phyloP scores from a whole-genome alignment of 2,329 filamentous ascomycete genomes.

The Aspergillus quadricinctus region DNA sequence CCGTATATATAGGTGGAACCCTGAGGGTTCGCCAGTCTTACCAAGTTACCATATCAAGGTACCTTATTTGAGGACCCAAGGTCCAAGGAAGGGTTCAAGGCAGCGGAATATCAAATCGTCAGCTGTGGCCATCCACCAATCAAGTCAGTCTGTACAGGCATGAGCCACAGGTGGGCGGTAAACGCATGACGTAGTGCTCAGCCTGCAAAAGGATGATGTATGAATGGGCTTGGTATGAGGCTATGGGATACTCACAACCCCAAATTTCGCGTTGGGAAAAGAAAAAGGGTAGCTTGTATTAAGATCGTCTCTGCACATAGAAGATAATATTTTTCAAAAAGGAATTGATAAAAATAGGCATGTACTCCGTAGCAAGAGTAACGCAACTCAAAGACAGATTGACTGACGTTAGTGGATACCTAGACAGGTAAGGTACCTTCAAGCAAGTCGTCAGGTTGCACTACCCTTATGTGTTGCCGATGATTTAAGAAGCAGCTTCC shows the following conservation, averaged over 20 bases:
- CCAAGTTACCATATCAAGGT: neutral
- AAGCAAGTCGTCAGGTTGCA: neutral
- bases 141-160: neutral
- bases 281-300: neutral
- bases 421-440: neutral
- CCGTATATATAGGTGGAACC: neutral
- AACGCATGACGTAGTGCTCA: conserved; percentile 10
- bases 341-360: neutral
- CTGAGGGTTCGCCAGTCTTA: neutral
- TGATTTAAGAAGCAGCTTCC: conserved; percentile 2
- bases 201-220: neutral
- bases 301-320: neutral
- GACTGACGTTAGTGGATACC: neutral
- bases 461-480: conserved; percentile 1
- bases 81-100: conserved; percentile 1
- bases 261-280: neutral
- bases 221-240: neutral
- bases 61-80: neutral
- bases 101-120: conserved; percentile 3
- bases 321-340: neutral
- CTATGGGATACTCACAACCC: neutral
- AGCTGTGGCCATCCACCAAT: conserved; percentile 6
- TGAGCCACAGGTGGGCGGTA: conserved; percentile 8
- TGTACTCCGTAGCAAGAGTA: neutral
- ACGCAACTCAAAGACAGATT: neutral